Evolutionary conservation across 768 basidiomycete species (phyloP).

Genomic region (Rhodotorula taiwanensis): DNA sequence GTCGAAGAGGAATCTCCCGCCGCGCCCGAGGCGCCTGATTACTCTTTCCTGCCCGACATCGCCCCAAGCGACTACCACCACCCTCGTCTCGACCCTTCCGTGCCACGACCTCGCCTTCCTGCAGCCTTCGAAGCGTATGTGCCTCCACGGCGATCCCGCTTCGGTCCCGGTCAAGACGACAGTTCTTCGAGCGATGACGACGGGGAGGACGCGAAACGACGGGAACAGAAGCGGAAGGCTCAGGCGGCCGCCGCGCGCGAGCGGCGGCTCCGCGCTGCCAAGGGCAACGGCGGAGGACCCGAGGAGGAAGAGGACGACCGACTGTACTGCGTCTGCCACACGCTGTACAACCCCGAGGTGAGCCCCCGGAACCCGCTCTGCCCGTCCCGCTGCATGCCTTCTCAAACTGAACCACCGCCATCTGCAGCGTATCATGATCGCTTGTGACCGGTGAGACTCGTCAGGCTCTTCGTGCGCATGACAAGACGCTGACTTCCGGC

Average conservation of each 20-base stretch:
- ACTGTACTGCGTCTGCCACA: conserved; percentile 82
- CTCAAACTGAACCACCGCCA: no score
- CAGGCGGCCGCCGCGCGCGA: neutral
- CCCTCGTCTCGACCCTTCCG: neutral
- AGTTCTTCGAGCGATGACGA: conserved; percentile 2
- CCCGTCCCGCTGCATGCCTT: no score
- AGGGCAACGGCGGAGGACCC: conserved; percentile 31
- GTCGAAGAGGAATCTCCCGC: neutral
- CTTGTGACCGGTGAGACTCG: conserved; percentile 69
- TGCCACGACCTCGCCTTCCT: neutral
- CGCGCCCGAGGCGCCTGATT: neutral
- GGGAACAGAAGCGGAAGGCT: neutral
- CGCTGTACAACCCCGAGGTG: conserved; percentile 70
- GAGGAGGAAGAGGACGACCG: conserved; percentile 57
- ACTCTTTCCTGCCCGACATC: neutral
- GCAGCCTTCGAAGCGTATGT: conserved; percentile 6
- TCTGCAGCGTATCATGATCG: conserved; percentile 76
- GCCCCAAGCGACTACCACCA: conserved; percentile 2
- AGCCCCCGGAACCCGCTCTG: no score
- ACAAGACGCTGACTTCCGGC: neutral
- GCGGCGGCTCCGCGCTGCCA: conserved; percentile 8
- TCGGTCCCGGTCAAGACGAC: neutral
- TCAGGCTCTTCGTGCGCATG: neutral
- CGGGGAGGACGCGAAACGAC: conserved; percentile 10
- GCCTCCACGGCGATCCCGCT: conserved; percentile 1